These are phyloP conservation scores for Coprinopsis sp. DNA, from an alignment of 768 basidiomycete genomes.

Conservation along the genomic window DNA sequence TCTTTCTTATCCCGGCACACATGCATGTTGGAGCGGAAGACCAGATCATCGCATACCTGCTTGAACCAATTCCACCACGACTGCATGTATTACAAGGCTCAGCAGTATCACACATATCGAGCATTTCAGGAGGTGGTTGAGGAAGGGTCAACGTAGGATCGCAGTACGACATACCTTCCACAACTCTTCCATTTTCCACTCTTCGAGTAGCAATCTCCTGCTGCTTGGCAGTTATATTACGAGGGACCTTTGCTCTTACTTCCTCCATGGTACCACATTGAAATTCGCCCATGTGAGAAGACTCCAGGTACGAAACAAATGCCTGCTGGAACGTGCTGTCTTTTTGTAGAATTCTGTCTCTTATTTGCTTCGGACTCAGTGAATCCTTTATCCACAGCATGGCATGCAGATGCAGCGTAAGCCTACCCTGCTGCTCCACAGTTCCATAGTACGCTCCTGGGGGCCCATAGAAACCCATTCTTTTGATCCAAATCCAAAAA, in stretches of 20 bases:
- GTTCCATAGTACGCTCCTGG: constrained; percentile 7
- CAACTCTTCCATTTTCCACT: no score
- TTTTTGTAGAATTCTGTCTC: no score
- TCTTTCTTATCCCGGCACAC: constrained; percentile 13
- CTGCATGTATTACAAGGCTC: constrained; percentile 16
- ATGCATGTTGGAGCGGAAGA: constrained; percentile 26
- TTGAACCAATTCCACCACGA: constrained; percentile 16
- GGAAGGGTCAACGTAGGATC: constrained; percentile 23
- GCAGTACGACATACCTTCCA: constrained; percentile 8
- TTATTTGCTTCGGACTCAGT: no score
- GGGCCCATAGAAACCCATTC: constrained; percentile 5
- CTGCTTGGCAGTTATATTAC: no score
- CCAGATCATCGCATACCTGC: constrained; percentile 23
- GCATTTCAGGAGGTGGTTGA: constrained; percentile 13
- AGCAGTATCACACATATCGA: background rate
- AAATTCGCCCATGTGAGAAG: no score
- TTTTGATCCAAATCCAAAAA: constrained; percentile 6
- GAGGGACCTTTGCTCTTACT: constrained; percentile 4
- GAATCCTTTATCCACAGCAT: background rate
- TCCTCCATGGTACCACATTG: constrained; percentile 17
- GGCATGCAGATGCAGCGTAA: constrained; percentile 6
- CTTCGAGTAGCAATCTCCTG: background rate
- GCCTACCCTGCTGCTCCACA: constrained; percentile 7
- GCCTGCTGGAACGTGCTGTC: no score
- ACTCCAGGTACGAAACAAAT: no score